Evolutionary conservation across 2,329 filamentous ascomycete genomes (phyloP).

Genomic region (Stachybotrys elegans): DNA sequence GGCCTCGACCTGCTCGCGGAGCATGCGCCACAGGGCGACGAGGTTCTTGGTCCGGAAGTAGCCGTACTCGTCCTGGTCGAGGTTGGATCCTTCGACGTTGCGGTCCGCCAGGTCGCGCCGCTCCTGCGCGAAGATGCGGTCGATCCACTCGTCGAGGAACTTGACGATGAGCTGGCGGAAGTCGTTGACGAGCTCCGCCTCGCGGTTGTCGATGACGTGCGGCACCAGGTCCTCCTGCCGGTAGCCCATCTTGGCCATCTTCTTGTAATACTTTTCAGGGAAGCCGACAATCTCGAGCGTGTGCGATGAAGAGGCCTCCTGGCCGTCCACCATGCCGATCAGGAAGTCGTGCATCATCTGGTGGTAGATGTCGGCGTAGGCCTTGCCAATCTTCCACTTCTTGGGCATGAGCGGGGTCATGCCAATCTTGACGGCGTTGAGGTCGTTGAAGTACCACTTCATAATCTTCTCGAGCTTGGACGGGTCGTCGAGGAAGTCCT

Average conservation of each 20-base stretch:
- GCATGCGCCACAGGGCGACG: conserved; percentile 95
- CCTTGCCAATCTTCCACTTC: conserved; percentile 93
- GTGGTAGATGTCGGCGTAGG: conserved; percentile 88
- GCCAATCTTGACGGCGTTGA: conserved; percentile 89
- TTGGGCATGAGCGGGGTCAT: conserved; percentile 90
- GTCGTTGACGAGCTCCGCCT: conserved; percentile 84
- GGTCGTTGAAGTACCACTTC: conserved; percentile 97
- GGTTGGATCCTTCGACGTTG: conserved; percentile 65
- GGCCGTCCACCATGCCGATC: conserved; percentile 74
- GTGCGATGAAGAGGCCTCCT: conserved; percentile 77
- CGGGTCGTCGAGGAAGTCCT: conserved; percentile 79
- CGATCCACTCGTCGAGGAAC: conserved; percentile 96
- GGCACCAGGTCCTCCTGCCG: conserved; percentile 70
- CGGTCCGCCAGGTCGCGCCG: conserved; percentile 75
- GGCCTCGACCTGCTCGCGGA: conserved; percentile 84
- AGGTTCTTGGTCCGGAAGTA: conserved; percentile 90
- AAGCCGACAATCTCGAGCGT: conserved; percentile 91
- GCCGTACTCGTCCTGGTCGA: conserved; percentile 83
- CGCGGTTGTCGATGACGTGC: conserved; percentile 85
- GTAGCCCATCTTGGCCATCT: conserved; percentile 88
- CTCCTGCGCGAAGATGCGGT: conserved; percentile 82
- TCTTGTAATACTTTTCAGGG: conserved; percentile 92
- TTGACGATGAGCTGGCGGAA: conserved; percentile 94
- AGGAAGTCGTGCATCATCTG: conserved; percentile 93
- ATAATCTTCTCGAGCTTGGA: conserved; percentile 78